Evolutionary conservation across 345 rosid genomes (phyloP).

Genomic region (Eucalyptus guilfoylei): DNA sequence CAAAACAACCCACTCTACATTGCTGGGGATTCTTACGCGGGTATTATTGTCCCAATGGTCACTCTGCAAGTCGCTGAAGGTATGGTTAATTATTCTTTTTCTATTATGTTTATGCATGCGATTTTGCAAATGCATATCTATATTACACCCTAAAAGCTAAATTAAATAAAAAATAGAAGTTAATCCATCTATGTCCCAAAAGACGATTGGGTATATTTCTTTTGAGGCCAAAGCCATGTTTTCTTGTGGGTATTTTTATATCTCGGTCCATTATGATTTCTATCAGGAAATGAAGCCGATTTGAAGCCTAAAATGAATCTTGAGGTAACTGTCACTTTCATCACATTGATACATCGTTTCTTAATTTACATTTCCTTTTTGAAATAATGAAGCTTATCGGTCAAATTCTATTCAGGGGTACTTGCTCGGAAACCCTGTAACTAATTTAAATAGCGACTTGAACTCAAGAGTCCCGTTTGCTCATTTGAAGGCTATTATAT

Average conservation of each 20-base stretch:
- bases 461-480: slow-evolving; percentile 6
- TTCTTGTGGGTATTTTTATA: no score
- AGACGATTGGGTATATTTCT: background rate
- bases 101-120: background rate
- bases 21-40: slow-evolving; percentile 21
- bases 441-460: background rate
- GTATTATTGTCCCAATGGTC: slow-evolving; percentile 1
- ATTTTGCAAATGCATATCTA: no score
- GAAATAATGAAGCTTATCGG: background rate
- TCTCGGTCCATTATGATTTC: background rate
- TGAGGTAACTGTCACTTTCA: background rate
- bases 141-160: background rate
- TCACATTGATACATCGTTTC: background rate
- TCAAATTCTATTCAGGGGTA: slow-evolving; percentile 1
- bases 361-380: background rate
- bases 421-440: slow-evolving; percentile 15
- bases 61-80: slow-evolving; percentile 3
- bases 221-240: background rate
- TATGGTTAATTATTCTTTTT: background rate
- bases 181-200: background rate
- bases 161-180: no score
- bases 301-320: background rate
- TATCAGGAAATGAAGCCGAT: background rate
- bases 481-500: slow-evolving; percentile 3
- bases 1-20: slow-evolving; percentile 10